Percentiles rank a stretch among this genome's conserved stretches.
phyloP scores from a whole-genome alignment of 768 basidiomycete genomes.

The Panaeolus cyanescens region DNA sequence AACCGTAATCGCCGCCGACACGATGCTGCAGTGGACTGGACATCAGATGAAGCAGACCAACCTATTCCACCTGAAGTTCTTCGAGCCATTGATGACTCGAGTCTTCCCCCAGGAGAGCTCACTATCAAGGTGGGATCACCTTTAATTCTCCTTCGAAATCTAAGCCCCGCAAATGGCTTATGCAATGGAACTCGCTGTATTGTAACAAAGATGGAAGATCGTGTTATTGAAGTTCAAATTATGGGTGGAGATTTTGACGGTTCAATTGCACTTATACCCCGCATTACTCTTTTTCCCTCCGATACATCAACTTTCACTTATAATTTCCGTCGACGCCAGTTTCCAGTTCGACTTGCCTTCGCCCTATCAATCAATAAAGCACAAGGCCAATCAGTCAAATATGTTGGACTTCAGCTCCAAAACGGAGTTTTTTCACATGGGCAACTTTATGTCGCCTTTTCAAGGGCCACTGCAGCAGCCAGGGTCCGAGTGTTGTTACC shows the following conservation, averaged over 20 bases:
- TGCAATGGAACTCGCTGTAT: constrained; percentile 39
- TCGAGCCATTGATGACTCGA: constrained; percentile 33
- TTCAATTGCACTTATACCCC: not conserved
- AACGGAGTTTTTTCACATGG: constrained; percentile 19
- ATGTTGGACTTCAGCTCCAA: constrained; percentile 42
- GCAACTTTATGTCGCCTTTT: constrained; percentile 19
- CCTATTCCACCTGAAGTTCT: constrained; percentile 39
- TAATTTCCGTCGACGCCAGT: constrained; percentile 29
- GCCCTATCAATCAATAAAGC: constrained; percentile 51
- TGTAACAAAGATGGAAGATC: constrained; percentile 19
- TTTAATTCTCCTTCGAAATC: constrained; percentile 46
- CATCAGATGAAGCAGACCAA: too few species aligned
- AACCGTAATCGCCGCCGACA: too few species aligned
- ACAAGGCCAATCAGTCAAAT: constrained; percentile 46
- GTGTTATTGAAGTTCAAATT: constrained; percentile 36
- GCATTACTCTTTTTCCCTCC: not conserved
- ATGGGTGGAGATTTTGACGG: constrained; percentile 23
- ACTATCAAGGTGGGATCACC: constrained; percentile 32
- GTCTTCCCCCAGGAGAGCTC: constrained; percentile 40
- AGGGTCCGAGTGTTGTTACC: not conserved
- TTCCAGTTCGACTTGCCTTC: constrained; percentile 46
- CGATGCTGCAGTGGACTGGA: too few species aligned
- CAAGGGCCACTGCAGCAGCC: constrained; percentile 7
- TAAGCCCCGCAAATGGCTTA: constrained; percentile 34
- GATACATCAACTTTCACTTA: not conserved